A percentile compares a stretch with the other conserved stretches of the same genome.
These are phyloP conservation scores for Dendrobium nobile DNA, from an alignment of 106 monocot species.

Conservation along the genomic window DNA sequence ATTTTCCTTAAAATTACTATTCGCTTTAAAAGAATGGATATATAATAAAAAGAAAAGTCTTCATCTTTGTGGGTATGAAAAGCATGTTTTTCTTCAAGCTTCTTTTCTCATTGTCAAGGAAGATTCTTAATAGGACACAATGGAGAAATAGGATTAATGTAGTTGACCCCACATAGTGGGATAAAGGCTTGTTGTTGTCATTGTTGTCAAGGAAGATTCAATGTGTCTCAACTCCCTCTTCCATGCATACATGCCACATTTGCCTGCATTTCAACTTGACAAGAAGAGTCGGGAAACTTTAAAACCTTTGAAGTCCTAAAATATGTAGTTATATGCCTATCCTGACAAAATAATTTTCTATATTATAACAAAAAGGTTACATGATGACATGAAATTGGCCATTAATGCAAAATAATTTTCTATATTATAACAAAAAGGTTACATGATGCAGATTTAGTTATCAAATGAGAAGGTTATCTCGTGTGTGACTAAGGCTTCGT, in stretches of 20 bases:
- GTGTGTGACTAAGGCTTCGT: not conserved
- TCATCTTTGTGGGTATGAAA: not conserved
- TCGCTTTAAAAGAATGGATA: not conserved
- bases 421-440: not conserved
- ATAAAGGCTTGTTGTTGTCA: no score
- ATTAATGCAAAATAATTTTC: not conserved
- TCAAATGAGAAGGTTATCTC: not conserved
- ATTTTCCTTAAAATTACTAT: not conserved
- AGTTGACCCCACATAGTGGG: no score
- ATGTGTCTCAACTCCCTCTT: not conserved
- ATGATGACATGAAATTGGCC: not conserved
- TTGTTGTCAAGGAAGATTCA: no score
- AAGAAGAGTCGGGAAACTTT: not conserved
- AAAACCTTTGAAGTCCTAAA: not conserved
- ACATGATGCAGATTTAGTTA: not conserved
- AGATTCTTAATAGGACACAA: no score
- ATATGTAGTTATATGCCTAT: not conserved
- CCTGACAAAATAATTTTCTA: not conserved
- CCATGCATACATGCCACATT: not conserved
- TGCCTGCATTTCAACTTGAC: not conserved
- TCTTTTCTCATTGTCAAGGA: no score
- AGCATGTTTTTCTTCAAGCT: not conserved
- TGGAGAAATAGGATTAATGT: no score
- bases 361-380: not conserved
- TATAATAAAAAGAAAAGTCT: not conserved